phyloP scores from a whole-genome alignment of 768 basidiomycete species.

The Tylopilus intermedius region DNA sequence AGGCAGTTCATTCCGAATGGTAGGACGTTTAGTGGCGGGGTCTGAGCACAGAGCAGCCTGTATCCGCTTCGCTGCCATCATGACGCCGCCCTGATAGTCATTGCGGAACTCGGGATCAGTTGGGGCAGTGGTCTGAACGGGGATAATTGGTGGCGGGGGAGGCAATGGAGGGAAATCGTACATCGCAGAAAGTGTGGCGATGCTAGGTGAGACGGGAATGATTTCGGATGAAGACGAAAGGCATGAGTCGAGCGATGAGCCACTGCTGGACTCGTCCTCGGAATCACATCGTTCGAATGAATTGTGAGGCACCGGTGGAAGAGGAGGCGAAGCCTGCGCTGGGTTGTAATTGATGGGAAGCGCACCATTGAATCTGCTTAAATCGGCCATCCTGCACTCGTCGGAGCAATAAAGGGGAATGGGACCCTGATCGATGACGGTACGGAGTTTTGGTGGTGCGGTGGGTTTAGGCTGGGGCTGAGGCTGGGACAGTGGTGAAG shows the following conservation, averaged over 20 bases:
- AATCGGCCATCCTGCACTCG: conserved; percentile 61
- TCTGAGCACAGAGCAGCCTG: conserved; percentile 41
- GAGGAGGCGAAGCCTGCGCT: conserved; percentile 36
- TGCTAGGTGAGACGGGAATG: conserved; percentile 24
- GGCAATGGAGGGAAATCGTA: conserved; percentile 52
- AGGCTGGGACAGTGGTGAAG: conserved; percentile 19
- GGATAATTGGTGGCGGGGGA: conserved; percentile 43
- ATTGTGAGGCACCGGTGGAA: conserved; percentile 40
- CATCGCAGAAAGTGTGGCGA: conserved; percentile 37
- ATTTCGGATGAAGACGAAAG: conserved; percentile 24
- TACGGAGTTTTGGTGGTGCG: conserved; percentile 47
- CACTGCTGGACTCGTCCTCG: conserved; percentile 39
- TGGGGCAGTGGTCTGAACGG: conserved; percentile 13
- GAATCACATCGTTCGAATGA: conserved; percentile 32
- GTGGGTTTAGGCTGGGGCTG: conserved; percentile 24
- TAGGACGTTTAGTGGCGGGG: conserved; percentile 35
- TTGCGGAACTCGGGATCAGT: conserved; percentile 31
- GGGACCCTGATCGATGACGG: conserved; percentile 76
- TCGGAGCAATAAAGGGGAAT: conserved; percentile 82
- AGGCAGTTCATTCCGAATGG: conserved; percentile 27
- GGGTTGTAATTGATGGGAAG: conserved; percentile 48
- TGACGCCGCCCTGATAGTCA: conserved; percentile 55
- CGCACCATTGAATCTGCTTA: conserved; percentile 37
- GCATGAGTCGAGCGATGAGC: conserved; percentile 36
- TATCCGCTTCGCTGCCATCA: conserved; percentile 64